Evolutionary conservation across 148 eudicot species (phyloP).

Genomic region (Nepenthes mirabilis): DNA sequence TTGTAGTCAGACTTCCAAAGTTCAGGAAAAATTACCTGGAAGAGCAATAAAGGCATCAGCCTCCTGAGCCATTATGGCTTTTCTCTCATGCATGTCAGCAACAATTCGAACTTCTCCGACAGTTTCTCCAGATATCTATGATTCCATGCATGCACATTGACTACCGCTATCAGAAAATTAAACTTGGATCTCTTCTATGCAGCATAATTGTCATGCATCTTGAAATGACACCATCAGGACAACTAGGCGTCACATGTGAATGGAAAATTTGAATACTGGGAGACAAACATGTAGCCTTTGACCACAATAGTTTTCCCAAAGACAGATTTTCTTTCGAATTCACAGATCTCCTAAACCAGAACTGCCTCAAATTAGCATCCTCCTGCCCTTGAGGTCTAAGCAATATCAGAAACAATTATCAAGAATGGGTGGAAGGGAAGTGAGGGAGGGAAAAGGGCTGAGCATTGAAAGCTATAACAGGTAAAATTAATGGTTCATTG

Average conservation of each 20-base stretch:
- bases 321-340: too few species aligned
- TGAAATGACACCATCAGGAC: neutral
- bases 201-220: neutral
- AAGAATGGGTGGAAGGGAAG: too few species aligned
- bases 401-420: too few species aligned
- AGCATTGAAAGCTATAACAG: too few species aligned
- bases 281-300: too few species aligned
- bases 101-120: slow-evolving; percentile 82
- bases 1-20: neutral
- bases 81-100: slow-evolving; percentile 95
- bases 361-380: too few species aligned
- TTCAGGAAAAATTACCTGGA: slow-evolving; percentile 46
- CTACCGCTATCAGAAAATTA: neutral
- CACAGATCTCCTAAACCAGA: too few species aligned
- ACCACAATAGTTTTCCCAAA: too few species aligned
- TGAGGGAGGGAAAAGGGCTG: neutral
- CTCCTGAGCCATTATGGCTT: slow-evolving; percentile 89
- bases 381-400: too few species aligned
- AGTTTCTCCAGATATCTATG: slow-evolving; percentile 73
- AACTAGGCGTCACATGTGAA: too few species aligned
- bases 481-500: too few species aligned
- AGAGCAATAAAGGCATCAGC: slow-evolving; percentile 94
- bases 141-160: slow-evolving; percentile 1
- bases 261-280: too few species aligned
- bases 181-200: neutral